These are phyloP conservation scores for Cutaneotrichosporon sp. DNA, from an alignment of 1,284 basidiomycete genomes.

Conservation along the genomic window DNA sequence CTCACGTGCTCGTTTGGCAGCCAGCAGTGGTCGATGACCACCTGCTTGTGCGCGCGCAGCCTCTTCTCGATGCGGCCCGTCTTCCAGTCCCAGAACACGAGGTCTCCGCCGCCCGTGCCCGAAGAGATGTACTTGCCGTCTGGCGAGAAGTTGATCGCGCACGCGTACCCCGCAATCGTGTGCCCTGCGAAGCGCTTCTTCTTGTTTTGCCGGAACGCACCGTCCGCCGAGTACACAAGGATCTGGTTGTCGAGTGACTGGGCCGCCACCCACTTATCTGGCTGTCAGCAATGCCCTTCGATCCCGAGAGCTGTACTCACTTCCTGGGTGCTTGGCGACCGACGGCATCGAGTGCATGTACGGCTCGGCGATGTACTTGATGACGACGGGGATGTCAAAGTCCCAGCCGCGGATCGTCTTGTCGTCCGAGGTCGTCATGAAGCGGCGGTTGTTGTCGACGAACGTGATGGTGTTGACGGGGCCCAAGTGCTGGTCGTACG, in stretches of 20 bases:
- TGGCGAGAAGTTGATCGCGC: conserved; percentile 93
- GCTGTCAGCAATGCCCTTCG: conserved; percentile 6
- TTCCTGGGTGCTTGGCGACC: conserved; percentile 88
- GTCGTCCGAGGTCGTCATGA: conserved; percentile 98
- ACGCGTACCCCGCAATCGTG: conserved; percentile 94
- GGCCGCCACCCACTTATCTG: conserved; percentile 94
- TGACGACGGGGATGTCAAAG: conserved; percentile 96
- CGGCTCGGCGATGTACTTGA: conserved; percentile 99
- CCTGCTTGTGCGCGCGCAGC: conserved; percentile 85
- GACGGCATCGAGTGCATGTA: conserved; percentile 99
- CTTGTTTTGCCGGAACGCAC: conserved; percentile 92
- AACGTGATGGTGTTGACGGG: conserved; percentile 99
- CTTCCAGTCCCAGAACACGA: conserved; percentile 99
- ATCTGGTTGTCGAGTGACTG: conserved; percentile 99
- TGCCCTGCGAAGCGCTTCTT: conserved; percentile 99
- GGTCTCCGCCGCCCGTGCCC: conserved; percentile 90
- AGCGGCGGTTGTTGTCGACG: conserved; percentile 91
- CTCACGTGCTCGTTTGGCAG: conserved; percentile 93
- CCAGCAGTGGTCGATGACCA: conserved; percentile 97
- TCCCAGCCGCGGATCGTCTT: conserved; percentile 99
- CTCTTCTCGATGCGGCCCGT: conserved; percentile 90
- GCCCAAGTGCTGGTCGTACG: conserved; percentile 98
- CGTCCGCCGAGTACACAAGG: conserved; percentile 90
- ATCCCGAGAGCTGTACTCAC: conserved; percentile 67
- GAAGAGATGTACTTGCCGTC: conserved; percentile 96